These are phyloP conservation scores for Hydnomerulius pinastri DNA, from an alignment of 768 basidiomycete species.

Conservation along the genomic window DNA sequence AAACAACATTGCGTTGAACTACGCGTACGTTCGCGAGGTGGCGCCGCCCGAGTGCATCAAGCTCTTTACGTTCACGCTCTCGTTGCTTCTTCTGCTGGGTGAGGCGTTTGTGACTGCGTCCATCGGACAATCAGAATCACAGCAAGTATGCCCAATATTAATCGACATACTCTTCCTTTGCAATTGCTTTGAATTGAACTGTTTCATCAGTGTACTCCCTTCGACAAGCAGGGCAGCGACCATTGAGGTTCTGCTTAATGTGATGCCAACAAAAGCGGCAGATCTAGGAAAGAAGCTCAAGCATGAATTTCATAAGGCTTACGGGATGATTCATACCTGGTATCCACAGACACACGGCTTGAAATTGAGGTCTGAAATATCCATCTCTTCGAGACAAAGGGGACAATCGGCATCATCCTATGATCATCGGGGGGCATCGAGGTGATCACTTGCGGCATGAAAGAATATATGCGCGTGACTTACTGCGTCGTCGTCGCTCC, in stretches of 20 bases:
- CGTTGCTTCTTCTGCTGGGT: slow-evolving; percentile 94
- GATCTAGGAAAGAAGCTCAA: slow-evolving; percentile 57
- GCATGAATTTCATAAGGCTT: slow-evolving; percentile 16
- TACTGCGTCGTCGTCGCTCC: slow-evolving; percentile 91
- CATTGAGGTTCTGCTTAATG: slow-evolving; percentile 94
- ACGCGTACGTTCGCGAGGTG: slow-evolving; percentile 92
- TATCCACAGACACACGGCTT: slow-evolving; percentile 99
- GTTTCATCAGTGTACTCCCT: slow-evolving; percentile 89
- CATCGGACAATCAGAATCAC: slow-evolving; percentile 17
- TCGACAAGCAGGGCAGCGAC: slow-evolving; percentile 95
- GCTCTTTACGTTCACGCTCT: slow-evolving; percentile 94
- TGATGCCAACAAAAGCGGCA: slow-evolving; percentile 99
- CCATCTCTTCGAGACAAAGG: slow-evolving; percentile 98
- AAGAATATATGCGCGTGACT: slow-evolving; percentile 24
- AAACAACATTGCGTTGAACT: slow-evolving; percentile 95
- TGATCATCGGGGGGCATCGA: slow-evolving; percentile 19
- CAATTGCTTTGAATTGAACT: slow-evolving; percentile 94
- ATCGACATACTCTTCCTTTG: slow-evolving; percentile 87
- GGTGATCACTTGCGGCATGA: slow-evolving; percentile 13
- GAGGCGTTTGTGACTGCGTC: slow-evolving; percentile 83
- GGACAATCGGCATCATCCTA: slow-evolving; percentile 99
- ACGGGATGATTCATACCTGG: slow-evolving; percentile 58
- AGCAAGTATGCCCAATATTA: neutral
- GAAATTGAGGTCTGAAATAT: slow-evolving; percentile 98
- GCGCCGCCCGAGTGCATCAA: slow-evolving; percentile 81